Evolutionary conservation across 2,329 filamentous ascomycete genomes (phyloP).

Genomic region (Fusarium keratoplasticum): DNA sequence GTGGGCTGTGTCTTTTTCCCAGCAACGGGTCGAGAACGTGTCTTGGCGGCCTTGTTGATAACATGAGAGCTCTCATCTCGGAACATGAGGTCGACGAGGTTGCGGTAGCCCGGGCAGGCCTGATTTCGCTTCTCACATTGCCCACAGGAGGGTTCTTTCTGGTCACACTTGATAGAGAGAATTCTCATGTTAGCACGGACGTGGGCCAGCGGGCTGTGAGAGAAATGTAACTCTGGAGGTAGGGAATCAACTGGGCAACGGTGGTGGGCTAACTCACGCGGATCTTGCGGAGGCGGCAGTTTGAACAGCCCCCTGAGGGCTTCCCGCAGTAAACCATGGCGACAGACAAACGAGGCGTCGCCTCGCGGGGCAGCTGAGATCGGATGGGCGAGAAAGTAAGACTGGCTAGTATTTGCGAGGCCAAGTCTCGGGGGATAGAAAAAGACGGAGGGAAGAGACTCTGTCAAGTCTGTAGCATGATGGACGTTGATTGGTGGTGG

Average conservation of each 20-base stretch:
- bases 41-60: constrained; percentile 61
- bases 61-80: constrained; percentile 68
- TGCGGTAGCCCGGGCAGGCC: constrained; percentile 66
- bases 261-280: constrained; percentile 56
- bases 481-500: constrained; percentile 18
- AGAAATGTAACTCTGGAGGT: constrained; percentile 1
- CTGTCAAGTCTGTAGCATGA: constrained; percentile 36
- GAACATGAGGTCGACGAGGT: constrained; percentile 68
- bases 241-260: neutral
- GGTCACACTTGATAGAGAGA: constrained; percentile 60
- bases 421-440: constrained; percentile 1
- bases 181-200: constrained; percentile 11
- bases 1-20: constrained; percentile 38
- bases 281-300: constrained; percentile 67
- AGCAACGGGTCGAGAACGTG: constrained; percentile 39
- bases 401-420: neutral
- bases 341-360: constrained; percentile 5
- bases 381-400: neutral
- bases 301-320: constrained; percentile 67
- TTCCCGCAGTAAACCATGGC: constrained; percentile 69
- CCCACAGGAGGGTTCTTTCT: constrained; percentile 62
- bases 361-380: neutral
- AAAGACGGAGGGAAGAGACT: constrained; percentile 13
- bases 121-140: constrained; percentile 66
- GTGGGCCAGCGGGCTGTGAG: neutral